phyloP scores from a whole-genome alignment of 345 rosid genomes.

The Arabidopsis suecica region DNA sequence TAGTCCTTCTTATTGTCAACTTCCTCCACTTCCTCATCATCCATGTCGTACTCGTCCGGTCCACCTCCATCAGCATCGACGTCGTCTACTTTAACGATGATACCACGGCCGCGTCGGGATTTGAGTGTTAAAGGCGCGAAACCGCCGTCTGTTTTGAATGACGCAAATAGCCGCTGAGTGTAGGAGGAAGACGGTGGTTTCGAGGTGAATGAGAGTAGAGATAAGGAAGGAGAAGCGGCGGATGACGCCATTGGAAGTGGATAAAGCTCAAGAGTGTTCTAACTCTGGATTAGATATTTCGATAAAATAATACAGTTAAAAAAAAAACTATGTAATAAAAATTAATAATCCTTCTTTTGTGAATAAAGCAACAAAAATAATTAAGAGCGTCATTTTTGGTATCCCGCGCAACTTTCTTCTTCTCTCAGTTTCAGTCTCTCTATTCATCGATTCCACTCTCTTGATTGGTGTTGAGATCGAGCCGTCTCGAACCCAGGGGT shows the following conservation, averaged over 20 bases:
- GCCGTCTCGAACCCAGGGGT: not conserved
- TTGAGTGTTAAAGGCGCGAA: conserved; percentile 41
- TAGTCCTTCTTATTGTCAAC: conserved; percentile 89
- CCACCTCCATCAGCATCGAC: conserved; percentile 72
- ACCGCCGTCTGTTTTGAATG: conserved; percentile 27
- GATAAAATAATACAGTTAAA: not conserved
- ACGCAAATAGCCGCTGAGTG: conserved; percentile 28
- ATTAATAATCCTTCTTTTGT: not conserved
- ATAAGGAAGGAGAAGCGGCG: conserved; percentile 45
- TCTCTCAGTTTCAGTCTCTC: conserved; percentile 21
- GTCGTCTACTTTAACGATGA: conserved; percentile 70
- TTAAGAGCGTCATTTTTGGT: conserved; percentile 17
- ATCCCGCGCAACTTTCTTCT: conserved; percentile 50
- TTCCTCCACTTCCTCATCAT: conserved; percentile 88
- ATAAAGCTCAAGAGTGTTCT: conserved; percentile 33
- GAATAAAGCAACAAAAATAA: not conserved
- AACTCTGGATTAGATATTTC: conserved; percentile 36
- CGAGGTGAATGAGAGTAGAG: conserved; percentile 43
- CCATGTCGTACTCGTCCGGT: conserved; percentile 78
- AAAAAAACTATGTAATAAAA: not conserved
- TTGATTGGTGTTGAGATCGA: conserved; percentile 32
- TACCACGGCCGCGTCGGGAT: conserved; percentile 42
- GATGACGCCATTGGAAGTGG: conserved; percentile 42
- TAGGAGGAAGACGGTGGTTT: conserved; percentile 37
- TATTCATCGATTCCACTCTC: conserved; percentile 9